Evolutionary conservation across 352 stramenopile species (phyloP), one percentile per base, ranked within the genome.

Genomic region (Elongisporangium senticosum): DNA sequence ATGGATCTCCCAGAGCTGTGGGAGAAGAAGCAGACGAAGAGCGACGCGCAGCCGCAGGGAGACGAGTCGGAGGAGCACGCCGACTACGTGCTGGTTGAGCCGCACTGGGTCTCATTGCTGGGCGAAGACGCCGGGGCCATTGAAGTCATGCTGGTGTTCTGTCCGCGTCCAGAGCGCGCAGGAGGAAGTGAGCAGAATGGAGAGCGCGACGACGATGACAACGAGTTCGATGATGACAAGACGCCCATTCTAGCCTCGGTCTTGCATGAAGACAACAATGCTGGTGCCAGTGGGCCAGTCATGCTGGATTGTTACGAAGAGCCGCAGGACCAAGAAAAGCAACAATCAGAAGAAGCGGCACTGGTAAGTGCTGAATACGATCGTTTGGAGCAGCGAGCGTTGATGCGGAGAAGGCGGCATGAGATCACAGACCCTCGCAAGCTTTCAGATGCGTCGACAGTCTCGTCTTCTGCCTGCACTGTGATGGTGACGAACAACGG

Each of bases 111-210:
- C 24, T 65, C 74, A 5, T 66, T 88, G 0, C 53, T 59, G 19
- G 75, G 75, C 4, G 65, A 74, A 33, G 59, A 77, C 48, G 53
- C 64, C 7, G 78, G 78, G n/a, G 54, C 78, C 6, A 33, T 88
- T 15, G 68, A 88, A 54, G 67, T 88, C 28, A 64, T 68, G 10
- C 61, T 88, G 50, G 75, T 83, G 53, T 87, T 84, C 14, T 53
- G 73, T 2, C 72, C 72, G 48, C 47, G 61, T 56, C 63, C 63
- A 28, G 15, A 59, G 8, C 39, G 57, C 23, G 48, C 55, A 26
- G 7, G 53, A 13, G 47, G 55, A 0, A 23, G 57, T 3, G 39
- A 52, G 3, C 22, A 62, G 2, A 33, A 62, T 8, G 50, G 59
- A 20, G 24, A 61, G 0, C 24, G 22, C 4, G 22, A 62, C 23